A percentile compares a stretch with the other conserved stretches of the same genome.
These are phyloP conservation scores for Fusarium tanahbumbuense DNA, from an alignment of 2,329 filamentous ascomycete species.

Conservation along the genomic window DNA sequence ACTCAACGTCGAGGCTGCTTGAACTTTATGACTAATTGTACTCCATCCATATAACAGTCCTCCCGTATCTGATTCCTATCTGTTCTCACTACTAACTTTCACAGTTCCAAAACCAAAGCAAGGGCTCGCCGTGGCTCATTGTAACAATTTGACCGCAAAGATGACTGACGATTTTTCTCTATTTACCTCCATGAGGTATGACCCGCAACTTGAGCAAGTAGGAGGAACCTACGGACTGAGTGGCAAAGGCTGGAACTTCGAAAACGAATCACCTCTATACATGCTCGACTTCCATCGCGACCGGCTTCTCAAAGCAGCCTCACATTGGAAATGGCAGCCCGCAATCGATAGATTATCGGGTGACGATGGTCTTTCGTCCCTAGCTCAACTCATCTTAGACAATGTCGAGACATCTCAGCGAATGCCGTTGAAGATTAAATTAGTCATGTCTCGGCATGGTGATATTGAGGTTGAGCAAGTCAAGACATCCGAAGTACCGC, in stretches of 20 bases:
- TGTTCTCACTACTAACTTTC: neutral
- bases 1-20: neutral
- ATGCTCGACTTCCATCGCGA: constrained; percentile 84
- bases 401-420: constrained; percentile 52
- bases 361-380: constrained; percentile 55
- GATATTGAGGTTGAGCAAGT: constrained; percentile 57
- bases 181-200: constrained; percentile 79
- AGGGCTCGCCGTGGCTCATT: neutral
- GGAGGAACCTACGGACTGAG: constrained; percentile 51
- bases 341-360: constrained; percentile 61
- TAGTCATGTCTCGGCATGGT: constrained; percentile 65
- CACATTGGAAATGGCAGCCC: constrained; percentile 65
- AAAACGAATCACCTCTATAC: constrained; percentile 73
- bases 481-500: constrained; percentile 53
- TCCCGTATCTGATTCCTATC: neutral
- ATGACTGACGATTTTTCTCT: constrained; percentile 66
- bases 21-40: constrained; percentile 1
- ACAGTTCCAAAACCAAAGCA: neutral
- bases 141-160: neutral
- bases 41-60: neutral
- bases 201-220: constrained; percentile 65
- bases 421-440: constrained; percentile 62
- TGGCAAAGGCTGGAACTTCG: constrained; percentile 65
- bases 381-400: constrained; percentile 51
- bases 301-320: constrained; percentile 75